These are phyloP conservation scores for Micractinium conductrix DNA, from an alignment of 139 green algal genomes.

Conservation along the genomic window DNA sequence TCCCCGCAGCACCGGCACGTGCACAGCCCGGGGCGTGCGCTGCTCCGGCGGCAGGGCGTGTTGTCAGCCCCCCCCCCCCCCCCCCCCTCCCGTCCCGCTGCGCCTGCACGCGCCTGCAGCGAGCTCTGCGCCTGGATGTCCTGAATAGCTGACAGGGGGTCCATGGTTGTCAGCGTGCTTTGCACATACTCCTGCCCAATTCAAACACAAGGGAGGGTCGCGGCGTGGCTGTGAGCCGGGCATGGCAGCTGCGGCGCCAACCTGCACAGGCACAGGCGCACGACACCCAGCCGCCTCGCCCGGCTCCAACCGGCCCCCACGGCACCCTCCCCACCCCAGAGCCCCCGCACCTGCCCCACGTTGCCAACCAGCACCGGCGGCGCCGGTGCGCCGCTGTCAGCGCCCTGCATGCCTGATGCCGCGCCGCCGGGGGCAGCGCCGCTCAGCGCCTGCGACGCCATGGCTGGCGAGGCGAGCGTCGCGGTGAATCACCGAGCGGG, in stretches of 20 bases:
- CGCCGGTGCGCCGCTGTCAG: constrained; percentile 21
- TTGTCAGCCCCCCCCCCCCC: too few relatives aligned
- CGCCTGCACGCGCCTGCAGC: constrained; percentile 39
- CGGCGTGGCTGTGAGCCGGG: too few relatives aligned
- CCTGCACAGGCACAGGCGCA: too few relatives aligned
- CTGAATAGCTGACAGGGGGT: constrained; percentile 50
- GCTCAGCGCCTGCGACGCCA: constrained; percentile 21
- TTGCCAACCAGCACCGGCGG: constrained; percentile 34
- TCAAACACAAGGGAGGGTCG: too few relatives aligned
- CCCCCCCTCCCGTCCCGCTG: too few relatives aligned
- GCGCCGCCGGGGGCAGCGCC: background rate
- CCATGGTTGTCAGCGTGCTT: constrained; percentile 48
- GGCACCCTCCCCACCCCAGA: background rate
- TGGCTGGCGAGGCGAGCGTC: background rate
- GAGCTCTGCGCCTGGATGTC: constrained; percentile 57
- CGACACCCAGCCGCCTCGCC: too few relatives aligned
- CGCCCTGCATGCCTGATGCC: background rate
- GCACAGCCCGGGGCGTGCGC: too few relatives aligned
- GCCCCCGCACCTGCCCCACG: background rate
- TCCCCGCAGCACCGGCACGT: too few relatives aligned
- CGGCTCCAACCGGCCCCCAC: too few relatives aligned
- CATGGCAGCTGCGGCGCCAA: too few relatives aligned
- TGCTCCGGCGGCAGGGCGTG: too few relatives aligned
- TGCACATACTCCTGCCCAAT: constrained; percentile 43
- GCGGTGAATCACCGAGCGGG: too few relatives aligned